Evolutionary conservation across 2,329 filamentous ascomycete genomes (phyloP).

Genomic region (Verticillium isaacii): DNA sequence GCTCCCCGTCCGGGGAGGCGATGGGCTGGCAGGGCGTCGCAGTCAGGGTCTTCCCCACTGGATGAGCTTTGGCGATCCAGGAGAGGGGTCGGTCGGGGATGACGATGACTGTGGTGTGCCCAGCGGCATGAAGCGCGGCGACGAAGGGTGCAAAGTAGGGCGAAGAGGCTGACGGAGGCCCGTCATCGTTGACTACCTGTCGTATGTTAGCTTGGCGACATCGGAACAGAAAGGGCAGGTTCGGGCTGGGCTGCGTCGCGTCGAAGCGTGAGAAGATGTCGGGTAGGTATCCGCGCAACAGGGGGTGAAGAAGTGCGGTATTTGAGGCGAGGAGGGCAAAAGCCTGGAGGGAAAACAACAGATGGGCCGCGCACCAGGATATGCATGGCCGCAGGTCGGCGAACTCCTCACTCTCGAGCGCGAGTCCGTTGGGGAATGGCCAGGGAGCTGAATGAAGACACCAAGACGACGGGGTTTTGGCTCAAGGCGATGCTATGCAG

Average conservation of each 20-base stretch:
- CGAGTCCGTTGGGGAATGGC: neutral
- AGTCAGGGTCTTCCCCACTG: slow-evolving; percentile 60
- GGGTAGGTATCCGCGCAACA: neutral
- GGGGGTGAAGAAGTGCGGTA: neutral
- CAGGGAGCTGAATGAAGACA: neutral
- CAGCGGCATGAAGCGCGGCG: slow-evolving; percentile 46
- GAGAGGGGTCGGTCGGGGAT: slow-evolving; percentile 66
- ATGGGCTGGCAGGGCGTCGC: slow-evolving; percentile 6
- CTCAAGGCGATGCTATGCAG: neutral
- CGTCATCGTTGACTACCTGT: slow-evolving; percentile 49
- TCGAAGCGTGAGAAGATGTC: neutral
- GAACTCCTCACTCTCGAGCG: neutral
- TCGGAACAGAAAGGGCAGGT: neutral
- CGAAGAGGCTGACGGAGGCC: slow-evolving; percentile 53
- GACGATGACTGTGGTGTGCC: slow-evolving; percentile 65
- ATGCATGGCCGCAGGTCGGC: neutral
- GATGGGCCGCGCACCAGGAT: slow-evolving; percentile 3
- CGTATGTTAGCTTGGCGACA: neutral
- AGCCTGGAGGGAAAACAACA: neutral
- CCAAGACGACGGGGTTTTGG: neutral
- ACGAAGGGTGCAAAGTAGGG: slow-evolving; percentile 56
- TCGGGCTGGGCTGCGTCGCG: neutral
- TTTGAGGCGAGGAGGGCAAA: neutral
- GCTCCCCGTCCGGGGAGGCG: neutral
- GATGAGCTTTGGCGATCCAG: slow-evolving; percentile 75